Percentiles rank a stretch among this genome's conserved stretches.
Evolutionary conservation across 495 filamentous ascomycete genomes (phyloP).

Genomic region (Aspergillus panamensis): DNA sequence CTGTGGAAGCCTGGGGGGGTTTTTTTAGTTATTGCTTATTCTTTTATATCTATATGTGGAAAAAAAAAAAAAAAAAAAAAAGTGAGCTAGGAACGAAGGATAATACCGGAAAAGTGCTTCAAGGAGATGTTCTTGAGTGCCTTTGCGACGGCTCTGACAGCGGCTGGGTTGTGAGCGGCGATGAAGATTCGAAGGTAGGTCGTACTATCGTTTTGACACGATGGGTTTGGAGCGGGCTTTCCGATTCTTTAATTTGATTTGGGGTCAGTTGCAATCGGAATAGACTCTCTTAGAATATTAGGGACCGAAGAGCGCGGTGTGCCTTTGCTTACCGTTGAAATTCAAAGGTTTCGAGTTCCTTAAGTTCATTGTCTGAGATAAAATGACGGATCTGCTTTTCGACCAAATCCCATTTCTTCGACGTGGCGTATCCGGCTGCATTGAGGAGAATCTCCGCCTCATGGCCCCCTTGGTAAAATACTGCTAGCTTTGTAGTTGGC

Average conservation of each 20-base stretch:
- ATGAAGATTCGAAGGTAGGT: slow-evolving; percentile 33
- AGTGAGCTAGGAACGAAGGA: not conserved
- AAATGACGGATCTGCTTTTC: slow-evolving; percentile 38
- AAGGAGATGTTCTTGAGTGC: slow-evolving; percentile 27
- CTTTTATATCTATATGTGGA: no score
- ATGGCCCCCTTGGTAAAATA: slow-evolving; percentile 47
- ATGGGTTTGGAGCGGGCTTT: slow-evolving; percentile 22
- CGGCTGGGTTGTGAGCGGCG: slow-evolving; percentile 7
- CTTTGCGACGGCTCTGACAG: slow-evolving; percentile 19
- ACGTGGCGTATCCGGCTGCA: slow-evolving; percentile 39
- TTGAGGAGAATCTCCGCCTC: slow-evolving; percentile 42
- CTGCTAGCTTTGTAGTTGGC: slow-evolving; percentile 52
- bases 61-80: not conserved
- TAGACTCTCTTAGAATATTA: not conserved
- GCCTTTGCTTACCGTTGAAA: slow-evolving; percentile 25
- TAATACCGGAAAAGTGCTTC: slow-evolving; percentile 33
- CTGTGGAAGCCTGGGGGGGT: slow-evolving; percentile 28
- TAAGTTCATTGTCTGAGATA: slow-evolving; percentile 13
- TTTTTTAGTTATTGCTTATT: no score
- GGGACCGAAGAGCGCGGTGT: not conserved
- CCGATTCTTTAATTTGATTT: slow-evolving; percentile 21
- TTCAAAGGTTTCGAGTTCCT: slow-evolving; percentile 28
- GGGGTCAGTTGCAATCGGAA: not conserved
- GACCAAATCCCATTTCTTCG: slow-evolving; percentile 39
- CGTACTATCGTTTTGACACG: slow-evolving; percentile 26